Base-by-base conservation (phyloP, 257 asterid species). In the Agastache rugosa region DNA sequence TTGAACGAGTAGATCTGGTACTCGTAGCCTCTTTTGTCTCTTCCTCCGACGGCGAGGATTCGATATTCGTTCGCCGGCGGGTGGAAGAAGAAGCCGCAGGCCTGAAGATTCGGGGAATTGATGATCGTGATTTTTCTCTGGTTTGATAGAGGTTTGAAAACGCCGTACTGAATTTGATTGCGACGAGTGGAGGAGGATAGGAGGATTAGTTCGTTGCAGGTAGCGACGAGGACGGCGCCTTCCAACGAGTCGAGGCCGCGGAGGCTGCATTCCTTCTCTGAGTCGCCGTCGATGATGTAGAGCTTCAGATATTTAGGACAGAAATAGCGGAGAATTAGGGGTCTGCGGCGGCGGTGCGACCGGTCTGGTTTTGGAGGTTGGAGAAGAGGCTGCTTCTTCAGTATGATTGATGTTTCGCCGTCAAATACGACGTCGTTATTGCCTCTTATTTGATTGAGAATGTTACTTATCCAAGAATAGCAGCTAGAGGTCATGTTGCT, bases 31-130 rank as follows among this genome's bases (percentile, higher is more conserved):
- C 19, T 17, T 5, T 25, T 2, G 7, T 15, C 16, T 20, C 10
- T 14, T 7, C 25, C 42, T 10, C 20, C 16, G 16, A 47, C 60
- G 0, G 19, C 42, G 44, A 67, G 72, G 14, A 67, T 44, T 8
- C 72, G n/a, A 5, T 45, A n/a, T 6, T 47, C 72, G 3, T 47
- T 47, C 3, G 19, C 72, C 60, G 9, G 9, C 2, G 60, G 61
- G 34, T 67, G 60, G 72, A 42, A 27, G 72, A 67, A 67, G 58
- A 67, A 67, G 37, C 44, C 45, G 44, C 73, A 67, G 25, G 59
- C 16, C 11, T 47, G 16, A 12, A 55, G 14, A 3, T 22, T 1
- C 0, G 65, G 25, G 3, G 22, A 0, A 2, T 27, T 6, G 6
- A 61, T n/a, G 23, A 9, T 16, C 14, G 12, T 16, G 67, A 29